phyloP scores from a whole-genome alignment of 2,329 filamentous ascomycete species.

The Penicillium sp. region DNA sequence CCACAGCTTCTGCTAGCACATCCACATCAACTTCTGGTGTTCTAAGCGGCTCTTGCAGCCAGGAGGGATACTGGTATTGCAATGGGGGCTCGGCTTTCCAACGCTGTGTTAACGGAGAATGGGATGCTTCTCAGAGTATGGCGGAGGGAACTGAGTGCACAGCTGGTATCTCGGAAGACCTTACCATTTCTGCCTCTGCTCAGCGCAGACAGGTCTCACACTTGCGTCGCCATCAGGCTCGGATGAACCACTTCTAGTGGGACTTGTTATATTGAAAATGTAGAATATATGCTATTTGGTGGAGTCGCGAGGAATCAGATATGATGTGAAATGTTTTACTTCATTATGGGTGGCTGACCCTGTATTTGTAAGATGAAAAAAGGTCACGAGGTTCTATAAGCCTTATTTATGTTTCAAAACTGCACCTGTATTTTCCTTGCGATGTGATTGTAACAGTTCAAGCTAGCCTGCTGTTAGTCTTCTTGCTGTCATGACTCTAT shows the following conservation, averaged over 20 bases:
- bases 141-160: constrained; percentile 18
- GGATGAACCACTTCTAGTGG: background rate
- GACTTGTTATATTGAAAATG: background rate
- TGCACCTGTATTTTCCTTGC: too few relatives aligned
- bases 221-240: background rate
- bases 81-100: constrained; percentile 28
- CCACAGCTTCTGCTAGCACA: background rate
- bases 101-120: constrained; percentile 21
- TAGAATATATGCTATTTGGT: too few relatives aligned
- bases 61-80: constrained; percentile 24
- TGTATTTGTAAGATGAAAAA: too few relatives aligned
- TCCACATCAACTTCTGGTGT: constrained; percentile 4
- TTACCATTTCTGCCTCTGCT: constrained; percentile 2
- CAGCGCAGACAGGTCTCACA: background rate
- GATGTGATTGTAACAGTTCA: too few relatives aligned
- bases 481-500: background rate
- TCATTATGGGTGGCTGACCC: too few relatives aligned
- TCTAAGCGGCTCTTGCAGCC: constrained; percentile 17
- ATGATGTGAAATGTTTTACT: too few relatives aligned
- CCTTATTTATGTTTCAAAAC: too few relatives aligned
- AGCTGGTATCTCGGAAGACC: constrained; percentile 17
- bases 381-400: too few relatives aligned
- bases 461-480: too few relatives aligned
- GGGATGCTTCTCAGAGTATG: constrained; percentile 22
- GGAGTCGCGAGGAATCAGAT: too few relatives aligned